Percentiles rank a stretch among this genome's conserved stretches.
These are phyloP conservation scores for Pythium sp. DNA, from an alignment of 352 stramenopile species.

Conservation along the genomic window DNA sequence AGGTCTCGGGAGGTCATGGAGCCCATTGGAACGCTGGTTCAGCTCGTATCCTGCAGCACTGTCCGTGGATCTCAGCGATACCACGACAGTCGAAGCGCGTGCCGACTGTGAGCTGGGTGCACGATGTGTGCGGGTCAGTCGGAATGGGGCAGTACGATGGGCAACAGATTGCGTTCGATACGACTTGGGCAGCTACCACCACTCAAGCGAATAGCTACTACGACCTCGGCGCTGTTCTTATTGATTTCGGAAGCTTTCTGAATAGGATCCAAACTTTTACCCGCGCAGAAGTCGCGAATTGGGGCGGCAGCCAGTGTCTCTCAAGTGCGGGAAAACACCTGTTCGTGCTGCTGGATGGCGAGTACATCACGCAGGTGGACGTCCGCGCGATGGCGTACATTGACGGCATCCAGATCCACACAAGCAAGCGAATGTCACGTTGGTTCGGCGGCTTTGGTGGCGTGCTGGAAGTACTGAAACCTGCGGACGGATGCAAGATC, in stretches of 20 bases:
- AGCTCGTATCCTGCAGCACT: slow-evolving; percentile 45
- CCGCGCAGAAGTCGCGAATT: slow-evolving; percentile 21
- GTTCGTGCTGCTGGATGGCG: slow-evolving; percentile 37
- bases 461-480: slow-evolving; percentile 36
- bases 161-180: slow-evolving; percentile 33
- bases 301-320: slow-evolving; percentile 17
- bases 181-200: background rate
- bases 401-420: slow-evolving; percentile 64
- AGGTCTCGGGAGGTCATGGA: slow-evolving; percentile 30
- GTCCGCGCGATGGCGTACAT: slow-evolving; percentile 59
- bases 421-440: slow-evolving; percentile 49
- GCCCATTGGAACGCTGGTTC: slow-evolving; percentile 62
- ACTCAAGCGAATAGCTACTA: background rate
- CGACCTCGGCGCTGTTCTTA: slow-evolving; percentile 42
- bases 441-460: slow-evolving; percentile 65
- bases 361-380: slow-evolving; percentile 56
- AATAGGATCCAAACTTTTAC: slow-evolving; percentile 42
- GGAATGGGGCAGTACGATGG: slow-evolving; percentile 42
- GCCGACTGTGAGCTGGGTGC: slow-evolving; percentile 40
- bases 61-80: slow-evolving; percentile 48
- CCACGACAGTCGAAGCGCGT: slow-evolving; percentile 29
- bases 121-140: slow-evolving; percentile 44
- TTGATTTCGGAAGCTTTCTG: slow-evolving; percentile 42
- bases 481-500: slow-evolving; percentile 38
- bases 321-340: slow-evolving; percentile 34